Base-by-base conservation (phyloP, 169 alveolate genomes). In the Eimeria sp. region DNA sequence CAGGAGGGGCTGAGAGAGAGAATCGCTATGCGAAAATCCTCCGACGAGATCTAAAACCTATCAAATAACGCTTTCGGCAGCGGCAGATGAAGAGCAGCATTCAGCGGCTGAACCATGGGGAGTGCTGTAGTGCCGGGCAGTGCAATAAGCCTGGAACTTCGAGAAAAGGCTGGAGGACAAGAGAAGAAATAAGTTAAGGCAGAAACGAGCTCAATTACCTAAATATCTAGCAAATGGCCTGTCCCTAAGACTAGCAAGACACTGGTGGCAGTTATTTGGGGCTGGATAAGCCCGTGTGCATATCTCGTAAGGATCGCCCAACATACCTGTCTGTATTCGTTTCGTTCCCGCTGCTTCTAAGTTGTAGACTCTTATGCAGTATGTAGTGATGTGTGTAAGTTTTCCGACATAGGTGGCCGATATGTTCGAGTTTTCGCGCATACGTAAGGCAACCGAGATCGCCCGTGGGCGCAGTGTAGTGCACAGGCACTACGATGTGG, bases 61-160 rank as follows among this genome's bases (percentile, higher is more conserved):
- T 27, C 34, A 43, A 58, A 40, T 43, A 54, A 58, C 90, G 90
- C 93, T 61, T 73, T 86, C 82, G 58, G 82, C 90, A 57, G 90
- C 90, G 65, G 72, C 90, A 54, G 90, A 51, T 13, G 51, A 34
- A 34, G 40, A 57, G 90, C 90, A 82, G 72, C 45, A 27, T 20
- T 82, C 90, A 49, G 90, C 72, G 90, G 90, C 90, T 51, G 90
- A 82, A 57, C 20, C 90, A 82, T 82, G 90, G 73, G 90, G 90
- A 57, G 72, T 25, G 90, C 90, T 51, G 90, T 27, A 34, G 72
- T 82, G 90, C 72, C 20, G 87, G 63, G 87, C 40, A 70, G 51
- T 34, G 80, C 80, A 67, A 27, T 27, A 67, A 67, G 14, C 40
- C 25, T 18, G 76, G 76, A 67, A 67, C 43, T 67, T 67, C 20